Conservation (phyloP, 768 basidiomycete species). For the Leucosporidium scottii region DNA sequence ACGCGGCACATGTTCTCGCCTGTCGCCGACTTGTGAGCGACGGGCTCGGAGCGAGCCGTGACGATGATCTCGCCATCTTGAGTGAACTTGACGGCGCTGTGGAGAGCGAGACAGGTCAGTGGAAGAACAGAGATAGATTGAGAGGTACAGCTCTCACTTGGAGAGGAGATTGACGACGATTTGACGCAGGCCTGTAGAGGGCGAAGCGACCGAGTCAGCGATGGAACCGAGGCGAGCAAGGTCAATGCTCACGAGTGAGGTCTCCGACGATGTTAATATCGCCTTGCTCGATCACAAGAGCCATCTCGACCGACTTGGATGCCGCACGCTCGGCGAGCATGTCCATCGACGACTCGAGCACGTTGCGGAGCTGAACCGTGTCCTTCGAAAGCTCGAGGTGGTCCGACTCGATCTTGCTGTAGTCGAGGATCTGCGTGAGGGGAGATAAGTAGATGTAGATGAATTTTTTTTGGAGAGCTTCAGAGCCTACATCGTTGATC, state of each 20-base stretch:
- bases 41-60: slow-evolving; percentile 5
- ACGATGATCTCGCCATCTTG: slow-evolving; percentile 28
- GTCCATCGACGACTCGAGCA: slow-evolving; percentile 26
- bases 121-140: rapidly evolving
- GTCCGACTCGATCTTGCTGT: slow-evolving; percentile 28
- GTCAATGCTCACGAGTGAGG: neutral
- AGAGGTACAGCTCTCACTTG: neutral
- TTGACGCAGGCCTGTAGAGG: neutral
- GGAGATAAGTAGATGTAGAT: too few species aligned
- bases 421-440: slow-evolving; percentile 24
- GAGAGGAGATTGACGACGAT: slow-evolving; percentile 30
- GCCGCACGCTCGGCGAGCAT: slow-evolving; percentile 32
- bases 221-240: neutral
- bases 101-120: neutral
- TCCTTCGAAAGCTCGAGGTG: slow-evolving; percentile 24
- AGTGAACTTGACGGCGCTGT: slow-evolving; percentile 29
- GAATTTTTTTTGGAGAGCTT: neutral
- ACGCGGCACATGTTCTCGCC: neutral
- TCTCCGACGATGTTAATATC: slow-evolving; percentile 28
- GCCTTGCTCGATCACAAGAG: slow-evolving; percentile 26
- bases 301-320: slow-evolving; percentile 25
- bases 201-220: neutral
- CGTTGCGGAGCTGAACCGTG: slow-evolving; percentile 12
- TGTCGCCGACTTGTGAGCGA: neutral
- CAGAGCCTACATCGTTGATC: slow-evolving; percentile 1